These are phyloP conservation scores for Cyclocybe aegerita DNA, from an alignment of 768 basidiomycete species.

Conservation along the genomic window DNA sequence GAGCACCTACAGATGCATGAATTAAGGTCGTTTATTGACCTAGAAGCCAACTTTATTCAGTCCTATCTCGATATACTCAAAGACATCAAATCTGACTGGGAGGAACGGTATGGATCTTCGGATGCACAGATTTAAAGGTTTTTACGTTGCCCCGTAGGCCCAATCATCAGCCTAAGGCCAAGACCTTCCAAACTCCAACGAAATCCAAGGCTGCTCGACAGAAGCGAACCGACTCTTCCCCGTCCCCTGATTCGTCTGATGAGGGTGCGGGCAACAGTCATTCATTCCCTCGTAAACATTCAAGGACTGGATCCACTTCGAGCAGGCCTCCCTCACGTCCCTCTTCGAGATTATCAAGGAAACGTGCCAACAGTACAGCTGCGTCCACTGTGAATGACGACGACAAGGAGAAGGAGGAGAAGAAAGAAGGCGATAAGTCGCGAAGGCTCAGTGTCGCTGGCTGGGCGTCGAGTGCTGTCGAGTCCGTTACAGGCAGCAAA, in stretches of 20 bases:
- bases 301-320: constrained; percentile 42
- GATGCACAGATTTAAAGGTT: too few relatives aligned
- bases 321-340: constrained; percentile 51
- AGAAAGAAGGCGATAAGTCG: constrained; percentile 27
- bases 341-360: constrained; percentile 59
- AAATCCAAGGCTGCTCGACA: neutral
- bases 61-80: constrained; percentile 73
- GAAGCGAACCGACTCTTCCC: constrained; percentile 8
- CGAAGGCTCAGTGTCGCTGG: constrained; percentile 51
- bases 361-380: constrained; percentile 58
- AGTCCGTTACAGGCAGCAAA: constrained; percentile 51
- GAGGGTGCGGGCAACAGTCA: constrained; percentile 29
- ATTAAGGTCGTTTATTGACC: constrained; percentile 67
- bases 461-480: constrained; percentile 70
- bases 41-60: constrained; percentile 71
- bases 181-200: neutral
- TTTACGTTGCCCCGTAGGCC: too few relatives aligned
- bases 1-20: constrained; percentile 73
- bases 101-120: constrained; percentile 48
- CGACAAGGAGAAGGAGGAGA: constrained; percentile 31
- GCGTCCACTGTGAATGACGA: constrained; percentile 22
- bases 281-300: constrained; percentile 25
- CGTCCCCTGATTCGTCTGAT: constrained; percentile 34
- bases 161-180: too few relatives aligned
- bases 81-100: constrained; percentile 70